Percentiles rank a stretch among this genome's conserved stretches.
Conservation (phyloP, 306 rosid species). For the Fragaria ananassa region DNA sequence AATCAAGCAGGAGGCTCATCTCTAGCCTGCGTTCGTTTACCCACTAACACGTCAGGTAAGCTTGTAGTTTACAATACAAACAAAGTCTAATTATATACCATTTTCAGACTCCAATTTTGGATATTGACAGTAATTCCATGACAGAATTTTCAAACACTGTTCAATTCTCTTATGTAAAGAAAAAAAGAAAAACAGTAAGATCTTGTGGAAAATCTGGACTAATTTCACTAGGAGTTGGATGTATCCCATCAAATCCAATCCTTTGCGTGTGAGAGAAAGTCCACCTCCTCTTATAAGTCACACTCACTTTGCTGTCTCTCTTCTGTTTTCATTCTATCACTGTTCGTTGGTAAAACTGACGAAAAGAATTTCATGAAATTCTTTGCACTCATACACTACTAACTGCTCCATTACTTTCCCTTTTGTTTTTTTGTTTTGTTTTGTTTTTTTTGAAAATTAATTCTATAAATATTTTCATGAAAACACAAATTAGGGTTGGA, state of each 20-base stretch:
- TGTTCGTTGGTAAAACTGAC: constrained; percentile 61
- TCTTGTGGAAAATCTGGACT: constrained; percentile 16
- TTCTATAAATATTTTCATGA: background rate
- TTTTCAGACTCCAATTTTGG: background rate
- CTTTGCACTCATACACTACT: background rate
- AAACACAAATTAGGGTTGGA: constrained; percentile 73
- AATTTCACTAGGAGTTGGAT: background rate
- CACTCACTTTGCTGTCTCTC: constrained; percentile 28
- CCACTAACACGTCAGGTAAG: constrained; percentile 75
- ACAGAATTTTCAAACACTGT: background rate
- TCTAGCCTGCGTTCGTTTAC: constrained; percentile 57
- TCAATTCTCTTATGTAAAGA: background rate
- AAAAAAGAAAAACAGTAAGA: background rate
- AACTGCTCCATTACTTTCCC: background rate
- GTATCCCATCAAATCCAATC: constrained; percentile 34
- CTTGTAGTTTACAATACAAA: constrained; percentile 23
- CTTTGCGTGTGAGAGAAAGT: constrained; percentile 42
- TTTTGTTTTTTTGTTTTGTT: background rate
- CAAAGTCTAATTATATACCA: background rate
- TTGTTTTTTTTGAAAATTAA: too few relatives aligned
- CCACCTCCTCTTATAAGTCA: constrained; percentile 21
- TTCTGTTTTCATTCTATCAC: constrained; percentile 22
- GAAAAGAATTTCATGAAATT: constrained; percentile 36
- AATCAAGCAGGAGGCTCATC: constrained; percentile 29
- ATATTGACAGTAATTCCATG: background rate